Base-by-base conservation (phyloP, 805 yeast genomes). In the Ogataea pilisensis region DNA sequence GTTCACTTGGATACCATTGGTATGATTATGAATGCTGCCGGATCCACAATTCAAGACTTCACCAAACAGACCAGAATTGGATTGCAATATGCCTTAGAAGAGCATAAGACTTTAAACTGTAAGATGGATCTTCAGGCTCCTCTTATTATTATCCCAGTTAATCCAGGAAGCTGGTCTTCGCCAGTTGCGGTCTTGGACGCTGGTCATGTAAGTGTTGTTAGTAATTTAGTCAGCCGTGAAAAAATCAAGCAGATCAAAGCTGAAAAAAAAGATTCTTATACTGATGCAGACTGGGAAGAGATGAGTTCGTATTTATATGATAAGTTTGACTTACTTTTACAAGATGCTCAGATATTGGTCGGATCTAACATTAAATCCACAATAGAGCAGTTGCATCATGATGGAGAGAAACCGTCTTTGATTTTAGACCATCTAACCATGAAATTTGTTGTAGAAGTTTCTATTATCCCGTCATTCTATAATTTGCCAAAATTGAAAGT, bases 111-210 rank as follows among this genome's bases (percentile, higher is more conserved):
- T 0, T 64, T 89, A 42, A 82, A 89, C 55, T 76, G 89, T 20
- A 80, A 85, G 53, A 73, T 93, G 46, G 98, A 95, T 63, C 69
- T 95, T 33, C 96, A 90, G 56, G 95, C 98, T 0, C 99, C 99
- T 0, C 68, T 93, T 49, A 79, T 95, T 18, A 83, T 91, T 8
- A 53, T 93, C 14, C 99, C 99, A 0, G 68, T 88, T 25, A 86
- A 88, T 54, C 85, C 95, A 0, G 72, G 78, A 11, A 77, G 76
- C 48, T 81, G 87, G 80, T 72, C 82, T 31, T 80, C 97, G 0
- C 95, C 97, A 0, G 95, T 95, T 49, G 86, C 90, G 3, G 78
- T 93, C 16, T 70, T 93, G 39, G 98, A 93, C 70, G 96, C 97
- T 7, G 99, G 99, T 56, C 96, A 91, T 60, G 82, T 95, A 19